Base-by-base conservation (phyloP, 441 rosid genomes). In the Melastoma candidum region DNA sequence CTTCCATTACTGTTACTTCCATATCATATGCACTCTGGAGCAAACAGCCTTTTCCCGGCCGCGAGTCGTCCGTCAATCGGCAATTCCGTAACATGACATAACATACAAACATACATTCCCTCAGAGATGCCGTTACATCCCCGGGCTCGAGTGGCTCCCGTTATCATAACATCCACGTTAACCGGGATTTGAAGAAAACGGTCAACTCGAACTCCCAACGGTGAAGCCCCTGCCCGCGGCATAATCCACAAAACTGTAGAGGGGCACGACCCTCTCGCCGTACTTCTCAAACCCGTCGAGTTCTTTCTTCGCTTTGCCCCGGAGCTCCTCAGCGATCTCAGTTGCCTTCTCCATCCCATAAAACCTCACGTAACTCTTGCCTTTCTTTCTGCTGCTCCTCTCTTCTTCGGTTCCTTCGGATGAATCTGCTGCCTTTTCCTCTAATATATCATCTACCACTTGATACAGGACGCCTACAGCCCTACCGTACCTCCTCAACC, bases 381-480 rank as follows among this genome's bases (percentile, higher is more conserved):
- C 70, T 55, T 63, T 68, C 74, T 54, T 78, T 63, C 54, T 66
- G 50, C 52, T 9, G 4, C 44, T 25, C 12, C 45, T 60, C 51
- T 73, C 61, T 60, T 69, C 66, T n/a, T 56, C 70, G 0, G 8
- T 2, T 48, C 64, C 12, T 44, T 62, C 8, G 48, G 64, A 3
- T 32, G 48, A 12, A 45, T 51, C 67, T 26, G 27, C 27, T 1
- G 53, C 55, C 66, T 69, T 29, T 4, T 74, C 80, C 54, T 68
- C 69, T 50, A 77, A 41, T 36, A 85, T 59, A 69, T 90, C 95
- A 54, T 82, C 81, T 7, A 85, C 86, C 39, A 85, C 83, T 59
- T 77, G 85, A 72, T 90, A 87, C 59, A 90, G 57, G 43, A 90
- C 85, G 48, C 95, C 96, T 43, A 90, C 90, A 8, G 93, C 90